Conservation (phyloP, 1,139 yeast species). For the Suhomyces yuchorum region DNA sequence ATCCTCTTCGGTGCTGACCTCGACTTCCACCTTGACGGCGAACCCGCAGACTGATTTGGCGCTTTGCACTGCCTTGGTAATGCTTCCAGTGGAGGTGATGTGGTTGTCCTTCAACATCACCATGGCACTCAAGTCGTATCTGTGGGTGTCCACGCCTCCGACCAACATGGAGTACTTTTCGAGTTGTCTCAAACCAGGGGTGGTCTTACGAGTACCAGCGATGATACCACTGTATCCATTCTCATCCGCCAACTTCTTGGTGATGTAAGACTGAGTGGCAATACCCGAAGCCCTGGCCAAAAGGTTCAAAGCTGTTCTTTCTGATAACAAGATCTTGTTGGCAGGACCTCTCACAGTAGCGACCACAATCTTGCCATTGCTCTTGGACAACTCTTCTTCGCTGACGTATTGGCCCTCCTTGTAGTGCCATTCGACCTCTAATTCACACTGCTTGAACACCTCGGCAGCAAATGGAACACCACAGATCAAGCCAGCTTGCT, state of each 20-base stretch:
- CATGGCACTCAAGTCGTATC: constrained; percentile 91
- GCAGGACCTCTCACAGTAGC: constrained; percentile 84
- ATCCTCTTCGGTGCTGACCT: constrained; percentile 78
- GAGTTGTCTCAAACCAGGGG: constrained; percentile 85
- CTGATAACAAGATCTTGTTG: constrained; percentile 75
- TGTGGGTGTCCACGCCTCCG: constrained; percentile 92
- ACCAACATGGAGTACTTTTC: constrained; percentile 95
- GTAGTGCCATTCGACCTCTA: constrained; percentile 70
- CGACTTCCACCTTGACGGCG: constrained; percentile 89
- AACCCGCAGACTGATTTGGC: constrained; percentile 88
- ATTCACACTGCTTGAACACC: constrained; percentile 74
- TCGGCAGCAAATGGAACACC: constrained; percentile 92
- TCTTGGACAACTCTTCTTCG: constrained; percentile 41
- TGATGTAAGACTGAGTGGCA: constrained; percentile 72
- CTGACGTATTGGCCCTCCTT: constrained; percentile 65
- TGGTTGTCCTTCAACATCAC: constrained; percentile 97
- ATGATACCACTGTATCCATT: constrained; percentile 81
- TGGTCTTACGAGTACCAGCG: constrained; percentile 98
- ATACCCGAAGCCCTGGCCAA: constrained; percentile 85
- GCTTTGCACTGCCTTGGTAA: constrained; percentile 73
- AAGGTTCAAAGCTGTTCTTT: constrained; percentile 81
- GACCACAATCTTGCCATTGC: constrained; percentile 63
- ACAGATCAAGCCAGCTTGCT: constrained; percentile 76
- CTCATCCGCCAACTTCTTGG: constrained; percentile 62
- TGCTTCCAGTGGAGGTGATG: constrained; percentile 88